Base-by-base conservation (phyloP, 169 alveolate genomes). In the Eimeria falciformis region DNA sequence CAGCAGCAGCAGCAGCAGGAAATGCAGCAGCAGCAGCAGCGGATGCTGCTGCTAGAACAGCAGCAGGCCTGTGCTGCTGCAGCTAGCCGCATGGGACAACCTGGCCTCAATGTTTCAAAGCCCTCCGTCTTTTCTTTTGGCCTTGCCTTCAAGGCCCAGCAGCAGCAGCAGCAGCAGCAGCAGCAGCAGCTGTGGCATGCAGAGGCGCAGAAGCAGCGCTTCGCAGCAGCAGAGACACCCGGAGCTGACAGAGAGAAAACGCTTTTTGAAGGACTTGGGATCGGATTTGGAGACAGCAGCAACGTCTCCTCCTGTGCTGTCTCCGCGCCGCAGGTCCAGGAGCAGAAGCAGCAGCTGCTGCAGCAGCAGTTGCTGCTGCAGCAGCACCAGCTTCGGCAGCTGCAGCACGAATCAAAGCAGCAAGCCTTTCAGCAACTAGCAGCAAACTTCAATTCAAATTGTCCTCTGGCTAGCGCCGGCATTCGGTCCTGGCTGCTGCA, bases 141-240 rank as follows among this genome's bases (percentile, higher is more conserved):
- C 62, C n/a, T 50, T 50, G 62, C 62, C 62, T 11, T 50, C 14
- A 7, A 68, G 71, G 33, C 27, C 23, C 71, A 62, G 27, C 73
- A 62, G 73, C 73, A 62, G 14, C 14, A 62, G 62, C 62, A 50
- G 62, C 62, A 50, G 62, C 7, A 14, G 62, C 62, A 50, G 62
- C 7, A 7, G 62, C n/a, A 50, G 62, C 62, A 50, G 7, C 62
- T 14, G 14, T 50, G 7, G 7, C 62, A 7, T 50, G 7, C n/a
- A 14, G 62, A 7, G 14, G 62, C 7, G 62, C 62, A 50, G 62
- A 7, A 50, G 62, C 62, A 50, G 62, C n/a, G 14, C n/a, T 14
- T 50, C 7, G 62, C 62, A 50, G 62, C 62, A 7, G 7, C 62
- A 50, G 62, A 50, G 7, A 50, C 14, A 7, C 7, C 7, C 7